Evolutionary conservation across 768 basidiomycete species (phyloP).

Genomic region (Naematelia encephala): DNA sequence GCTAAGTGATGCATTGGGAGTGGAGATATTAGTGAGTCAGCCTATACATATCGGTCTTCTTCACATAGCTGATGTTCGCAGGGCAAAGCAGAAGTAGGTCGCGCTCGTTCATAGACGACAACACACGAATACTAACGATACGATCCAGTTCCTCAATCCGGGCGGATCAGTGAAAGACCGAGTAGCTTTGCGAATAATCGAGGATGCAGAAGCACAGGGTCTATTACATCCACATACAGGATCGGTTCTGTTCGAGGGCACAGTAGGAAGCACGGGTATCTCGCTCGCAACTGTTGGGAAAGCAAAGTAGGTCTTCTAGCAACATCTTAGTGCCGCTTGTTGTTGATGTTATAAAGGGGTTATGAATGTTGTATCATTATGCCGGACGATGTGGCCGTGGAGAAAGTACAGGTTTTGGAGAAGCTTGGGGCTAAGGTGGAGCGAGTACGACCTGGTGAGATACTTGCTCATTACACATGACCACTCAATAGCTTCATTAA

Average conservation of each 20-base stretch:
- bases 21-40: conserved; percentile 71
- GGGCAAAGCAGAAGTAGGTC: conserved; percentile 83
- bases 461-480: background rate
- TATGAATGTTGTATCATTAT: conserved; percentile 72
- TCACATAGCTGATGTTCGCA: conserved; percentile 20
- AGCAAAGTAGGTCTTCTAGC: conserved; percentile 61
- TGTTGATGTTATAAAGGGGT: conserved; percentile 57
- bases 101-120: background rate
- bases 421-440: conserved; percentile 86
- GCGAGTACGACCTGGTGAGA: conserved; percentile 53
- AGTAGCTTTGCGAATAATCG: conserved; percentile 89
- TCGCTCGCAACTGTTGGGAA: conserved; percentile 89
- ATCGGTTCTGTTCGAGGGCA: conserved; percentile 94
- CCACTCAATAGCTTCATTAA: background rate
- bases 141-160: conserved; percentile 82
- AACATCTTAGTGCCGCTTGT: background rate
- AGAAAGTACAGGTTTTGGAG: conserved; percentile 80
- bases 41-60: background rate
- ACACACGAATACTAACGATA: background rate
- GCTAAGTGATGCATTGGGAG: conserved; percentile 81
- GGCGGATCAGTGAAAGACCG: conserved; percentile 98
- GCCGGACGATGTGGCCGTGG: conserved; percentile 61
- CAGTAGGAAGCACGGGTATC: conserved; percentile 71
- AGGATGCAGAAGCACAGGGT: conserved; percentile 83
- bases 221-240: conserved; percentile 79